Evolutionary conservation across 148 eudicot species (phyloP).

Genomic region (Hydrangea macrophylla): DNA sequence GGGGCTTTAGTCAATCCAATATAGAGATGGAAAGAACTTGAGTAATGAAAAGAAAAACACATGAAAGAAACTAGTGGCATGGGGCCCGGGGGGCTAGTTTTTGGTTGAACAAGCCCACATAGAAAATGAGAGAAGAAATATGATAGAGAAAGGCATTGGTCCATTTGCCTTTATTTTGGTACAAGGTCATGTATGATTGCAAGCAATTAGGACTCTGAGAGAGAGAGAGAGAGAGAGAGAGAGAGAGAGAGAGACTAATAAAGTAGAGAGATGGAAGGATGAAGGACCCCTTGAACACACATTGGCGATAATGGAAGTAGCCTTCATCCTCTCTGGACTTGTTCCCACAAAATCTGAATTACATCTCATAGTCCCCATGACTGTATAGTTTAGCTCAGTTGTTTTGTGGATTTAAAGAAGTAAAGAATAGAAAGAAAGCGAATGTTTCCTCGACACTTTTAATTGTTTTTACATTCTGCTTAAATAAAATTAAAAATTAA

Average conservation of each 20-base stretch:
- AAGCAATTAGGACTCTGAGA: neutral
- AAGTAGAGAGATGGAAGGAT: slow-evolving; percentile 19
- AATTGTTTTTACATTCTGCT: neutral
- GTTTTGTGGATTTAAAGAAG: too few species aligned
- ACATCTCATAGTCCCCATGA: neutral
- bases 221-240: slow-evolving; percentile 9
- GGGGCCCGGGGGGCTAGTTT: neutral
- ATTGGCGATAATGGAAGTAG: slow-evolving; percentile 26
- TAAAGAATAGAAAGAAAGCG: too few species aligned
- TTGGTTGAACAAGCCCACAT: neutral
- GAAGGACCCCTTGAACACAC: slow-evolving; percentile 20
- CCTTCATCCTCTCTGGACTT: slow-evolving; percentile 39
- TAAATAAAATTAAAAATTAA: too few species aligned
- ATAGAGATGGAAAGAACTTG: neutral
- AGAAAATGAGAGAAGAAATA: slow-evolving; percentile 18
- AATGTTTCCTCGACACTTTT: too few species aligned
- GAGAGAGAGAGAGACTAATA: slow-evolving; percentile 15
- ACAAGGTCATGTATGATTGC: slow-evolving; percentile 6
- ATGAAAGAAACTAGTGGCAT: slow-evolving; percentile 14
- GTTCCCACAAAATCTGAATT: slow-evolving; percentile 17
- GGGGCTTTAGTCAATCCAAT: slow-evolving; percentile 9
- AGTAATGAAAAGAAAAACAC: slow-evolving; percentile 1
- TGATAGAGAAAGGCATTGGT: slow-evolving; percentile 20
- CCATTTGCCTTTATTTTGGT: slow-evolving; percentile 20
- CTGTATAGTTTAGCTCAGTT: neutral